Evolutionary conservation across 2,329 filamentous ascomycete species (phyloP), one percentile per base, ranked within the genome.

Genomic region (Trichoderma asperellum): DNA sequence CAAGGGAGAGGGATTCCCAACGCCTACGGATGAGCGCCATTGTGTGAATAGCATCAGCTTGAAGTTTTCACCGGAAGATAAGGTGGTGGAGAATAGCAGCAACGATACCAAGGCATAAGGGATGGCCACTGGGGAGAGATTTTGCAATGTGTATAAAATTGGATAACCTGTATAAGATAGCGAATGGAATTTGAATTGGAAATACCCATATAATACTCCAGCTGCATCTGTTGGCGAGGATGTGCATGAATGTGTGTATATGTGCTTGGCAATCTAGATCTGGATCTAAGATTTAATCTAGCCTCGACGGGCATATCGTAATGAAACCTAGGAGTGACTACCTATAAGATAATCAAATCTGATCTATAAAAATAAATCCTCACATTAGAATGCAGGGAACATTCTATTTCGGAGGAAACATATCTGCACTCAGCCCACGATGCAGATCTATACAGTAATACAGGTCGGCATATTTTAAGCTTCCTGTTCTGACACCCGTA

Each of bases 31-130:
- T 79, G 96, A 99, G 88, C 87, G 96, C 71, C 96, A 99, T 83
- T 99, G 96, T 77, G 96, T 99, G 70, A 99, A 98, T 79, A 96
- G 93, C 76, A 83, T 98, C 65, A 96, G 92, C 78, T 83, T 98
- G 81, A 96, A 89, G 75, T 98, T 99, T 77, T 86, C 84, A 1
- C 83, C 85, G 1, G 85, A 92, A 60, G 90, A 92, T 72, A 86
- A 88, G 74, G 76, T 79, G 60, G 79, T 75, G 29, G 76, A 79
- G 62, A 74, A 73, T 11, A 64, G 68, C 58, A 74, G 73, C 8
- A 80, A 79, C 71, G 80, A 80, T 35, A 81, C 76, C 68, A 82
- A 82, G 75, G 81, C 75, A 40, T 79, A 55, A 75, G 7, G 12
- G 16, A n/a, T 2, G 14, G 18, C 24, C 43, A 18, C 24, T 35